These are phyloP conservation scores for Xylaria sp. DNA, from an alignment of 2,329 filamentous ascomycete genomes.

Conservation along the genomic window DNA sequence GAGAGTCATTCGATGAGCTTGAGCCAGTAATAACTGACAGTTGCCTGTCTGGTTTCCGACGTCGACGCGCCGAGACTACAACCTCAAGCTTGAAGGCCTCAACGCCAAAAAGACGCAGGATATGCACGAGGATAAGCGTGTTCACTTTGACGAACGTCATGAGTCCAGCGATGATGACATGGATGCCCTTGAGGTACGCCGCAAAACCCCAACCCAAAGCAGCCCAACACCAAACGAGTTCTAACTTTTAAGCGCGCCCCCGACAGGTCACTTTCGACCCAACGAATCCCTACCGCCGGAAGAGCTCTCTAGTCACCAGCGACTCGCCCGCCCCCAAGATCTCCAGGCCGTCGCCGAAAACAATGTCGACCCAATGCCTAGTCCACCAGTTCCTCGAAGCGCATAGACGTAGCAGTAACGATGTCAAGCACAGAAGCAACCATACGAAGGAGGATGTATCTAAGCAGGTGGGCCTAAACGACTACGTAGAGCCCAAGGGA, in stretches of 20 bases:
- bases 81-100: slow-evolving; percentile 24
- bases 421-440: slow-evolving; percentile 17
- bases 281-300: slow-evolving; percentile 63
- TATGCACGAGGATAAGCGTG: slow-evolving; percentile 31
- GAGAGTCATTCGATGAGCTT: no score
- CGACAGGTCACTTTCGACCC: slow-evolving; percentile 64
- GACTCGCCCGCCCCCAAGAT: slow-evolving; percentile 47
- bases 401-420: slow-evolving; percentile 46
- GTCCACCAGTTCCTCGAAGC: slow-evolving; percentile 67
- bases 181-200: slow-evolving; percentile 53
- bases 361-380: slow-evolving; percentile 56
- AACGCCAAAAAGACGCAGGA: slow-evolving; percentile 17
- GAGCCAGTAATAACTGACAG: background rate
- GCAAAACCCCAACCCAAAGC: background rate
- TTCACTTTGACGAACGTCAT: slow-evolving; percentile 40
- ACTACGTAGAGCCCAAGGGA: slow-evolving; percentile 42
- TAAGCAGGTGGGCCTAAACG: slow-evolving; percentile 33
- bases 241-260: background rate
- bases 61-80: background rate
- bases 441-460: slow-evolving; percentile 29
- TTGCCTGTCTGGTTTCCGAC: background rate
- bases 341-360: slow-evolving; percentile 40
- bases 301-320: slow-evolving; percentile 63
- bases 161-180: slow-evolving; percentile 54
- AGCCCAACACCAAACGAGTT: background rate